These are phyloP conservation scores for Gautieria morchelliformis DNA, from an alignment of 768 basidiomycete species.

Conservation along the genomic window DNA sequence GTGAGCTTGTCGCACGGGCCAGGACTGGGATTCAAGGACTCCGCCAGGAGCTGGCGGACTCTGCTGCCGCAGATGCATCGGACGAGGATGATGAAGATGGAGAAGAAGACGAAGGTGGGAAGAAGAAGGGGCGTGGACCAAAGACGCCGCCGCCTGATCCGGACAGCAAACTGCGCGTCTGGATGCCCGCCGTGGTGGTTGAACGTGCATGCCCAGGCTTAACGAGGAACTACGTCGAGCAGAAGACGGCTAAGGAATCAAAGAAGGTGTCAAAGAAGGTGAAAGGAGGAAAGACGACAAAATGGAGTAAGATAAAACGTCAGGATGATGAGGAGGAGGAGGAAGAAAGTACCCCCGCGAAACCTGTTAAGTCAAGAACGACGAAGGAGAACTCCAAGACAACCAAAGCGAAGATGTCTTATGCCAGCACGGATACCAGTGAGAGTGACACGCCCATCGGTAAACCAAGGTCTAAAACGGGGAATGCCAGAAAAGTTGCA, in stretches of 20 bases:
- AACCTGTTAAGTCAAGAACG: neutral
- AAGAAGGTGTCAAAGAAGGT: conserved; percentile 39
- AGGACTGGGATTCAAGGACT: conserved; percentile 20
- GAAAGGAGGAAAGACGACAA: conserved; percentile 5
- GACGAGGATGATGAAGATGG: conserved; percentile 45
- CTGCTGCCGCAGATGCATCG: conserved; percentile 17
- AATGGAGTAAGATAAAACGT: conserved; percentile 1
- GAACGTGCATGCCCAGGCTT: conserved; percentile 54
- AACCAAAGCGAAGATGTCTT: neutral
- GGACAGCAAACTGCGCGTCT: conserved; percentile 50
- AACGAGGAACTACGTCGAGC: conserved; percentile 49
- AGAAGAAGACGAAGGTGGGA: conserved; percentile 31
- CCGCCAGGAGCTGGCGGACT: conserved; percentile 13
- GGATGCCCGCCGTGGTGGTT: conserved; percentile 81
- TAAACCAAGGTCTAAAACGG: neutral
- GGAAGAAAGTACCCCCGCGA: neutral
- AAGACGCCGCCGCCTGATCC: conserved; percentile 41
- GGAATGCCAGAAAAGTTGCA: neutral
- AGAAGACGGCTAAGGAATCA: conserved; percentile 34
- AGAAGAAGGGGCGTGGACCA: conserved; percentile 25
- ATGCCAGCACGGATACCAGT: neutral
- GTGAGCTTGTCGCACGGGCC: conserved; percentile 52
- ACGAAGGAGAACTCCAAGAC: neutral
- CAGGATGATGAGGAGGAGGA: neutral
- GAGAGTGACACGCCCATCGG: neutral